Evolutionary conservation across 208 protist genomes (phyloP), one percentile per base, ranked within the genome.

Genomic region (Strigomonas culicis): DNA sequence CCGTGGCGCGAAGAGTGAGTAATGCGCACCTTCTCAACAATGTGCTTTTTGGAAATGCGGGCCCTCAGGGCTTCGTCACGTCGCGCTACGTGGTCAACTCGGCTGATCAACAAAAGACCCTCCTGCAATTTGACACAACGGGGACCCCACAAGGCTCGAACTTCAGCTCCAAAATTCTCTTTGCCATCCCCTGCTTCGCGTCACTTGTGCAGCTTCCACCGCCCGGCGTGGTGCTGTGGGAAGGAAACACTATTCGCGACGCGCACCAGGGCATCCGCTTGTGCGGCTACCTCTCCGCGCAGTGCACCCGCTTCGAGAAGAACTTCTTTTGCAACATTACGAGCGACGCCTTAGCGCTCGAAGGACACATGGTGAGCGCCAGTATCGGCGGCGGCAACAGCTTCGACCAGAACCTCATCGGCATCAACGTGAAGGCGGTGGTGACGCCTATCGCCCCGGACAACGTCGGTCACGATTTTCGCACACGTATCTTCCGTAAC

Each of bases 101-200:
- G 15, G 27, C 62, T 7, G 82, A 90, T 64, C 59, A 64, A 2
- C 62, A 62, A 7, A 67, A 71, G 17, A 86, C 80, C 8, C 72
- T 95, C 39, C 61, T 95, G 19, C 76, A 90, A 36, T 60, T 93
- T 51, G 89, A 95, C 77, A 95, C 89, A 2, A 52, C 73, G 21
- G 51, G 66, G 8, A 41, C 44, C 4, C 78, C 77, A 24, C 61
- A 73, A 13, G 59, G 49, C 30, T 93, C 83, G 0, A 70, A 63
- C 46, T 88, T 74, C 63, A 75, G 75, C 32, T 95, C 89, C 19
- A 69, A 83, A 30, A 79, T 85, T 10, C 78, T 95, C 19, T 25
- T 84, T 15, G 53, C 70, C 28, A 69, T 90, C 41, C 77, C 86
- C 0, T 31, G 83, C 6, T 79, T 80, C 64, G 79, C 86, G 6